phyloP scores from a whole-genome alignment of 192 early-diverging fungal species.

The Lobosporangium transversale region DNA sequence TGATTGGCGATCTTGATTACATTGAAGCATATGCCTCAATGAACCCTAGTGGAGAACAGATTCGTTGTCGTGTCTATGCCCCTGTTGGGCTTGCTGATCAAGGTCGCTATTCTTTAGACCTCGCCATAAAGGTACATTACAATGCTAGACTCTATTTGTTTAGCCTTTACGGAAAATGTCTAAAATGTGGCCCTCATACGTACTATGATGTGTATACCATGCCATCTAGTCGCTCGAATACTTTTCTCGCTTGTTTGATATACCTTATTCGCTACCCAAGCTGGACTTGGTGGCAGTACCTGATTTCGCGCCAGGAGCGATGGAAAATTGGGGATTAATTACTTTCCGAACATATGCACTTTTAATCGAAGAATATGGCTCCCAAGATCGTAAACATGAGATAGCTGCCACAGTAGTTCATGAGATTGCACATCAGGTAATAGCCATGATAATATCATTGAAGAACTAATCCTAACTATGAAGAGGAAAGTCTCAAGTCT shows the following conservation, averaged over 20 bases:
- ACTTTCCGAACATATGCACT: conserved; percentile 52
- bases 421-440: conserved; percentile 51
- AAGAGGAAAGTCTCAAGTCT: too few species aligned
- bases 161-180: too few species aligned
- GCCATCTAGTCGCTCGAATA: conserved; percentile 50
- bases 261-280: conserved; percentile 60
- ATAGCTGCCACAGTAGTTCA: conserved; percentile 55
- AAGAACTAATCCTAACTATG: too few species aligned
- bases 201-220: too few species aligned
- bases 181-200: not conserved
- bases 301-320: conserved; percentile 68
- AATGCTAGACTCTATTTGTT: too few species aligned
- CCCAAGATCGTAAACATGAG: conserved; percentile 41
- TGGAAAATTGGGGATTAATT: conserved; percentile 68
- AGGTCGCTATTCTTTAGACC: conserved; percentile 48
- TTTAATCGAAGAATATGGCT: conserved; percentile 46
- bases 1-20: conserved; percentile 60
- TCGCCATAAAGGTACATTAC: conserved; percentile 39
- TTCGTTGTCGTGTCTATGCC: conserved; percentile 59
- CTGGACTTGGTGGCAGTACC: conserved; percentile 70
- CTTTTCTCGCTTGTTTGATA: conserved; percentile 55
- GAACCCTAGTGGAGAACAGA: conserved; percentile 48
- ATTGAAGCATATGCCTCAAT: conserved; percentile 48
- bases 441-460: too few species aligned
- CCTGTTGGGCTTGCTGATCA: conserved; percentile 54